These are phyloP conservation scores for Scenedesmus sp. DNA, from an alignment of 163 green algal species.

Conservation along the genomic window DNA sequence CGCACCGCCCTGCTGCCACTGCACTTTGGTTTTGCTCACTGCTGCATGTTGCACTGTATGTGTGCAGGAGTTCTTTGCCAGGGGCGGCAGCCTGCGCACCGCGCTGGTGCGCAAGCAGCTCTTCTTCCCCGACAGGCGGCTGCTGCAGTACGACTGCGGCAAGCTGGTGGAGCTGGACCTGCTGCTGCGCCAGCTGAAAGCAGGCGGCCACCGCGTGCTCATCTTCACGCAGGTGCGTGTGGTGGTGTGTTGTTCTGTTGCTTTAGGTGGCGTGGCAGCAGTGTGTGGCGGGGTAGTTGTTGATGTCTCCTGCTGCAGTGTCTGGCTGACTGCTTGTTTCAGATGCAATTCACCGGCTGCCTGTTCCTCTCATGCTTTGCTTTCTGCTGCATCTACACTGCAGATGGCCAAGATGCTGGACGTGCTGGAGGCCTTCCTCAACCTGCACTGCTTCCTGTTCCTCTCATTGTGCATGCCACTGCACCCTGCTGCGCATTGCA, in stretches of 20 bases:
- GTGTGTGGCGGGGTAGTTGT: not conserved
- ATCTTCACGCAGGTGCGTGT: constrained; percentile 96
- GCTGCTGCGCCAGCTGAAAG: constrained; percentile 88
- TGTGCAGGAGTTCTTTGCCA: constrained; percentile 49
- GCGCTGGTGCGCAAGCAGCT: constrained; percentile 83
- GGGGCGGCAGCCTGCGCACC: constrained; percentile 71
- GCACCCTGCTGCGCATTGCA: too few species aligned
- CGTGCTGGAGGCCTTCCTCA: too few species aligned
- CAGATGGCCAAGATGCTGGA: too few species aligned
- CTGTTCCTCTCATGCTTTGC: not conserved
- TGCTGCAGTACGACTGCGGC: constrained; percentile 95
- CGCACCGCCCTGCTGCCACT: constrained; percentile 72
- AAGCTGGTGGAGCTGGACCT: constrained; percentile 93
- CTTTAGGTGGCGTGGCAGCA: not conserved
- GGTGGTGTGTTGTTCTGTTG: not conserved
- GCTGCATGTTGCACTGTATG: not conserved
- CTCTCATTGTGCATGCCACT: too few species aligned
- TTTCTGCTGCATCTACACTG: not conserved
- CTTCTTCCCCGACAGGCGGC: constrained; percentile 94
- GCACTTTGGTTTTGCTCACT: too few species aligned
- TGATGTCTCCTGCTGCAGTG: not conserved
- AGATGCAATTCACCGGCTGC: not conserved
- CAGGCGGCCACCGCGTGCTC: constrained; percentile 86
- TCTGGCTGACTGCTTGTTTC: not conserved
- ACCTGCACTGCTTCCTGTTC: too few species aligned